Base-by-base conservation (phyloP, 345 rosid species). In the Pelargonium nanum region DNA sequence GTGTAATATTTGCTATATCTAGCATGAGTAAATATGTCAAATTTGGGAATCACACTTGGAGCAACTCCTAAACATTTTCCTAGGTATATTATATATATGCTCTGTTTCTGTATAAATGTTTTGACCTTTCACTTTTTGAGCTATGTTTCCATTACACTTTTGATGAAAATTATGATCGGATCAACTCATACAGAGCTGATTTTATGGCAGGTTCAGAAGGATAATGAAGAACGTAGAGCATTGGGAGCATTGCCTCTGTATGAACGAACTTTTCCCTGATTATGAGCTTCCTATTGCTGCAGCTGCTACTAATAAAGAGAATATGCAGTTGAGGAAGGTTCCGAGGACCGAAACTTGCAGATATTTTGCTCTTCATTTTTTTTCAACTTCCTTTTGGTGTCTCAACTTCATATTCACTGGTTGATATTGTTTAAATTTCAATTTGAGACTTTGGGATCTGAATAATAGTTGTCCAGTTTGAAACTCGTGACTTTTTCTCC, bases 171-270 rank as follows among this genome's bases (percentile, higher is more conserved):
- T 48, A 21, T 52, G n/a, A n/a, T n/a, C n/a, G n/a, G n/a, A n/a
- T 52, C 5, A 52, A 17, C 53, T 48, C 0, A 6, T 12, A 48
- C n/a, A 52, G n/a, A 52, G 22, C 22, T 52, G 21, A 24, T 45
- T 63, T 24, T 68, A 44, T 61, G 75, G 76, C 75, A 89, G 99
- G 99, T 89, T 65, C 77, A 87, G 78, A 84, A 65, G 74, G 99
- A 93, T 78, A 76, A 68, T 0, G 85, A 78, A 52, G 99, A 89
- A 68, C 92, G 96, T 22, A 92, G 85, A 66, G 87, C 95, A 59
- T 76, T 93, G 78, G 99, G 91, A 65, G 99, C 99, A 63, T 70
- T 87, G 77, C 99, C 97, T 51, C 82, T 90, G 59, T 90, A 86
- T 58, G 88, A 89, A 74, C 96, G 96, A 69, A 77, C 91, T 1